A percentile compares a stretch with the other conserved stretches of the same genome.
These are phyloP conservation scores for Cryptococcus sp. DNA, from an alignment of 1,284 basidiomycete species.

Conservation along the genomic window DNA sequence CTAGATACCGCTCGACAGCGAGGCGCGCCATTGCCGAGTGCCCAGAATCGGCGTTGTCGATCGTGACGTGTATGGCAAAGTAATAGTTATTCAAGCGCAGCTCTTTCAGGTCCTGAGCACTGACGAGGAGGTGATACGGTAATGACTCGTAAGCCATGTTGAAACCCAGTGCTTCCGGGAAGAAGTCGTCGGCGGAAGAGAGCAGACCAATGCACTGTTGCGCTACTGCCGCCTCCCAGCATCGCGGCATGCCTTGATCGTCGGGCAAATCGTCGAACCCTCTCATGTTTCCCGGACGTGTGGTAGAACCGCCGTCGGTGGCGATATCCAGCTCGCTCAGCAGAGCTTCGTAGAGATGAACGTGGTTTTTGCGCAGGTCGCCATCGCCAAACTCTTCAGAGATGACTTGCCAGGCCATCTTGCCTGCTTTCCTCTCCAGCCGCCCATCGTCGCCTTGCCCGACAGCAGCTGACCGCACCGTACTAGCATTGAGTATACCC, in stretches of 20 bases:
- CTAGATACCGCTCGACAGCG: conserved; percentile 37
- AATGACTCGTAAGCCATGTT: conserved; percentile 47
- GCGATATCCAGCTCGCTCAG: conserved; percentile 19
- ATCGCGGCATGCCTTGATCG: conserved; percentile 30
- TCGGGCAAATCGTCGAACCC: conserved; percentile 29
- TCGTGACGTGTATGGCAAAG: conserved; percentile 45
- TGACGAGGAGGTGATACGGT: conserved; percentile 44
- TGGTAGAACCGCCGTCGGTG: conserved; percentile 9
- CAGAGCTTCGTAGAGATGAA: conserved; percentile 35
- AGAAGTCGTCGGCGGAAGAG: conserved; percentile 32
- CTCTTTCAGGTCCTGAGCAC: conserved; percentile 40
- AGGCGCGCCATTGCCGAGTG: conserved; percentile 41
- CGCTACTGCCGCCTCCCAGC: conserved; percentile 43
- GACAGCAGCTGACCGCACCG: conserved; percentile 4
- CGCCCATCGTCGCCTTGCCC: conserved; percentile 1
- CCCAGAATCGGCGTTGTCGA: conserved; percentile 45
- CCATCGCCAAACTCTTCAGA: conserved; percentile 49
- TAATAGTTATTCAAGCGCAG: conserved; percentile 44
- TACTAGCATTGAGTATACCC: conserved; percentile 20
- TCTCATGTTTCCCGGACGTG: conserved; percentile 17
- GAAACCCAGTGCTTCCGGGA: conserved; percentile 46
- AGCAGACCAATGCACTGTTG: conserved; percentile 41
- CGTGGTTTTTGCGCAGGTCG: conserved; percentile 42
- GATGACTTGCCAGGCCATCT: conserved; percentile 48
- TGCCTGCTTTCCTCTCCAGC: conserved; percentile 26